Base-by-base conservation (phyloP, 805 yeast species). In the Novakomyces olei region DNA sequence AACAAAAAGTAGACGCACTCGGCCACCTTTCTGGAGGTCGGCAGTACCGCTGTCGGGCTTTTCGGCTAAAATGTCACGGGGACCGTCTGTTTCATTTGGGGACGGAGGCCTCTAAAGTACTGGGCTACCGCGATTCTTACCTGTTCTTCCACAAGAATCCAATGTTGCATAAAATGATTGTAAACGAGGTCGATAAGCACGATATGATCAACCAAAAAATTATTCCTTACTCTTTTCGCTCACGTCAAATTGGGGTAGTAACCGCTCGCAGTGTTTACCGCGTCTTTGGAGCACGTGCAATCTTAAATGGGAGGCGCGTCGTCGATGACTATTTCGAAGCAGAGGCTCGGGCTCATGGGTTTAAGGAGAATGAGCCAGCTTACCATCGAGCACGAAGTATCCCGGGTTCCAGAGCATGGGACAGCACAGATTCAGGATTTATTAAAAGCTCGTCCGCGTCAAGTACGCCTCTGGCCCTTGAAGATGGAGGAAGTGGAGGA, bases 261-360 rank as follows among this genome's bases (percentile, higher is more conserved):
- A 54, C 65, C 8, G 63, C 65, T 2, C 53, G 58, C 29, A 54
- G 63, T 1, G 53, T 63, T 29, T 68, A 47, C 40, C 49, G 66
- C 33, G 52, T 51, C 30, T 67, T 64, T 46, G 73, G 73, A 23
- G 65, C 72, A 1, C 48, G 65, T 15, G 44, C 62, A 2, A 44
- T 68, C 15, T 48, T 48, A 1, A 44, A 49, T n/a, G 74, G 73
- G 5, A 47, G 49, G 24, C 54, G 72, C 36, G 53, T 67, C 3
- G 38, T 46, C 2, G 73, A 67, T 45, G 74, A 67, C 44, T 67
- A 68, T 44, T 68, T 69, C 68, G 72, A 65, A 38, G 51, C 50
- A 3, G 41, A 49, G 3, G 60, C 60, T 1, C 48, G 45, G 25
- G 52, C 50, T 14, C 61, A 61, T 37, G 62, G 62, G 1, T 59